A percentile compares a stretch with the other conserved stretches of the same genome.
phyloP scores from a whole-genome alignment of 2,329 filamentous ascomycete genomes.

The Lachnum nothofagi region DNA sequence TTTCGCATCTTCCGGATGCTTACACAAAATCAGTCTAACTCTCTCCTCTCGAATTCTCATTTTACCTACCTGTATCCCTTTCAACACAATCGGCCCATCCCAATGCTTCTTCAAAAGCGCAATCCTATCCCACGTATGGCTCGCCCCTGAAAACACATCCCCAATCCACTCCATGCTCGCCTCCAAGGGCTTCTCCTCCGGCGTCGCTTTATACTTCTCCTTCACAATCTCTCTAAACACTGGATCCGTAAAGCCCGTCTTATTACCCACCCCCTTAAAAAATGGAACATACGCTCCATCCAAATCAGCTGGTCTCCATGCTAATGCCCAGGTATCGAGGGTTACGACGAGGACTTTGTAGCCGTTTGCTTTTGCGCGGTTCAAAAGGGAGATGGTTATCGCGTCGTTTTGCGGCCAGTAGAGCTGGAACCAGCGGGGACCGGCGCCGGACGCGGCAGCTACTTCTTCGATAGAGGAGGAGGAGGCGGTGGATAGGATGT shows the following conservation, averaged over 20 bases:
- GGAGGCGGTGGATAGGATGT: constrained; percentile 62
- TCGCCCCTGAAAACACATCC: constrained; percentile 47
- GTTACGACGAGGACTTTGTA: constrained; percentile 66
- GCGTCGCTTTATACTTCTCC: constrained; percentile 42
- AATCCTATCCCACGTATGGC: constrained; percentile 58
- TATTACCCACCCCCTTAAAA: constrained; percentile 51
- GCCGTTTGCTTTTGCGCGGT: constrained; percentile 55
- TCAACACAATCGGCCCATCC: constrained; percentile 59
- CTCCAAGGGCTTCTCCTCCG: constrained; percentile 41
- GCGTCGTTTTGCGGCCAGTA: constrained; percentile 68
- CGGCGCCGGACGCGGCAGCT: constrained; percentile 55
- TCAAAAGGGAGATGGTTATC: constrained; percentile 58
- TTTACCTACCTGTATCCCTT: constrained; percentile 45
- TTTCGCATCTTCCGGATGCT: constrained; percentile 44
- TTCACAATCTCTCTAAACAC: constrained; percentile 57
- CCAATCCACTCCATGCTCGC: constrained; percentile 50
- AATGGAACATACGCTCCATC: constrained; percentile 60
- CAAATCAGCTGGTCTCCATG: constrained; percentile 65
- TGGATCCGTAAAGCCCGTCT: constrained; percentile 62
- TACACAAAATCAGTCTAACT: neutral
- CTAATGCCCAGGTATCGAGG: constrained; percentile 64
- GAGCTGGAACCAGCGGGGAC: constrained; percentile 72
- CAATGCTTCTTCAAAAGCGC: constrained; percentile 54
- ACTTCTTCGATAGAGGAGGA: constrained; percentile 61
- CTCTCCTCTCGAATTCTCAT: too few species aligned